phyloP scores from a whole-genome alignment of 2,329 filamentous ascomycete species.

The Microcyclospora tardicrescens region DNA sequence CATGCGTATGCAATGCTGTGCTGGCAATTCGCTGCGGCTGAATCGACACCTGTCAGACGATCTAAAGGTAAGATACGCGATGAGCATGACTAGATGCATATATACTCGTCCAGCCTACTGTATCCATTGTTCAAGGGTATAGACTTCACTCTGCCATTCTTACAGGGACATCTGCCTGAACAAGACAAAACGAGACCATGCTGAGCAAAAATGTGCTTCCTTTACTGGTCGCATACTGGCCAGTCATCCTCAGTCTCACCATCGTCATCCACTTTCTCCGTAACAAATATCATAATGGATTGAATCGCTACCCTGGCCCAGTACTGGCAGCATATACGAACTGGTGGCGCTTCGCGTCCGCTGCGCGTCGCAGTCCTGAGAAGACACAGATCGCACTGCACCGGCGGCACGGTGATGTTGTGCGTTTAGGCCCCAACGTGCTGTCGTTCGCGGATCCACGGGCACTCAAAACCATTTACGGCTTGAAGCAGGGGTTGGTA shows the following conservation, averaged over 20 bases:
- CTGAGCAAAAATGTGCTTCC: slow-evolving; percentile 16
- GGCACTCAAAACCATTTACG: slow-evolving; percentile 65
- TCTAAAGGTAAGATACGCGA: too few relatives aligned
- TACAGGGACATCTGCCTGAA: not conserved
- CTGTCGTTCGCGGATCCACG: slow-evolving; percentile 62
- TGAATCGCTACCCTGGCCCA: slow-evolving; percentile 62
- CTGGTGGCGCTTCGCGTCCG: slow-evolving; percentile 63
- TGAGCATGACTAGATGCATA: too few relatives aligned
- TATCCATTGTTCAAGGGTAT: too few relatives aligned
- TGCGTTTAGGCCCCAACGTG: slow-evolving; percentile 60
- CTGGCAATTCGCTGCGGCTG: too few relatives aligned
- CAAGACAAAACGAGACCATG: slow-evolving; percentile 12
- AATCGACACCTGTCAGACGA: too few relatives aligned
- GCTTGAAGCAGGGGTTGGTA: slow-evolving; percentile 64
- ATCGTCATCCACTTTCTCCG: slow-evolving; percentile 25
- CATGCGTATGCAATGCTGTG: too few relatives aligned
- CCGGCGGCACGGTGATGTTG: slow-evolving; percentile 57
- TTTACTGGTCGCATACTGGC: slow-evolving; percentile 29
- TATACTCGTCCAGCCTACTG: too few relatives aligned
- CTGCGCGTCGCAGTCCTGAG: slow-evolving; percentile 51
- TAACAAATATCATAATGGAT: slow-evolving; percentile 41
- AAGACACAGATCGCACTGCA: slow-evolving; percentile 56
- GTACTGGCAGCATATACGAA: slow-evolving; percentile 55
- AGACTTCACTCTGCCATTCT: not conserved
- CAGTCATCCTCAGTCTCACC: slow-evolving; percentile 21